These are phyloP conservation scores for Houttuynia cordata DNA, from an alignment of 164 flowering plant species.

Conservation along the genomic window DNA sequence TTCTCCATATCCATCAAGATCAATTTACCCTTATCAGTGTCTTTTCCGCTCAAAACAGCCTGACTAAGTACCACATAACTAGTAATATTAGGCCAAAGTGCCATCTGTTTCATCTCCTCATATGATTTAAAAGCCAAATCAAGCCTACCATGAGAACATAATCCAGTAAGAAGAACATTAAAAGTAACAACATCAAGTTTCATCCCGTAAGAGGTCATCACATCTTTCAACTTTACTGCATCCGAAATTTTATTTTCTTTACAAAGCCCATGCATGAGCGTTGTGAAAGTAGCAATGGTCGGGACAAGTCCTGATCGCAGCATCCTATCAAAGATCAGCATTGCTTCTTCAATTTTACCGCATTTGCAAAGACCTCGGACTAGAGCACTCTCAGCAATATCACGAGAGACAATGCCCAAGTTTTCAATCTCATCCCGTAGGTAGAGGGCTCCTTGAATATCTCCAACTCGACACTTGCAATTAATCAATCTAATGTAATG, in stretches of 20 bases:
- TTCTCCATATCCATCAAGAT: constrained; percentile 44
- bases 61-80: constrained; percentile 40
- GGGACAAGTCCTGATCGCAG: constrained; percentile 37
- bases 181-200: constrained; percentile 53
- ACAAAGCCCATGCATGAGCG: constrained; percentile 55
- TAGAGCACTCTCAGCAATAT: constrained; percentile 67
- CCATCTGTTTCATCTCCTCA: constrained; percentile 58
- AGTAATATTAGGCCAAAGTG: constrained; percentile 42
- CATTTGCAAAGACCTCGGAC: constrained; percentile 59
- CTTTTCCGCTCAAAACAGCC: constrained; percentile 21
- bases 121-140: constrained; percentile 48
- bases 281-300: constrained; percentile 68
- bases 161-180: constrained; percentile 68
- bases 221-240: constrained; percentile 35
- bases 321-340: constrained; percentile 44
- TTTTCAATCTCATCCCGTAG: constrained; percentile 55
- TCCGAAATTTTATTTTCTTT: constrained; percentile 33
- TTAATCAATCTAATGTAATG: constrained; percentile 49
- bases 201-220: constrained; percentile 39
- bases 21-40: constrained; percentile 21
- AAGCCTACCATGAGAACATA: constrained; percentile 37
- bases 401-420: constrained; percentile 28
- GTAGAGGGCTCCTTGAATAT: constrained; percentile 47
- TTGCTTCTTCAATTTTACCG: constrained; percentile 66
- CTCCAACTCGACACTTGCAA: constrained; percentile 50